Evolutionary conservation across 805 yeast genomes (phyloP).

Genomic region (Myxozyma nipponensis): DNA sequence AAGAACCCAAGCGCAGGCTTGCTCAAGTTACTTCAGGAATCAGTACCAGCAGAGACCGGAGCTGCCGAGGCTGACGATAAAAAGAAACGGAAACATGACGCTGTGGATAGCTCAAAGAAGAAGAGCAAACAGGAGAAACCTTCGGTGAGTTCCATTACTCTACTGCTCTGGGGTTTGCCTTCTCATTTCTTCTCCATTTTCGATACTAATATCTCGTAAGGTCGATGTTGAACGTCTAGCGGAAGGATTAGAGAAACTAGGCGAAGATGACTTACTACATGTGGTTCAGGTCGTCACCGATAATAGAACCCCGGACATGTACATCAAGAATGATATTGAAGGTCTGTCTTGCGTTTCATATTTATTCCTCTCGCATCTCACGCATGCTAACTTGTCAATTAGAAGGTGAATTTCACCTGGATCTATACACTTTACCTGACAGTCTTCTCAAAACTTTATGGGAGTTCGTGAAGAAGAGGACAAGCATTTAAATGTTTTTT

Average conservation of each 20-base stretch:
- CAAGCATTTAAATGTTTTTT: conserved; percentile 5
- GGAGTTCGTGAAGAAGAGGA: conserved; percentile 70
- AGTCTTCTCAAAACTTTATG: conserved; percentile 83
- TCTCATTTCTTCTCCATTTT: not conserved
- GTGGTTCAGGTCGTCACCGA: conserved; percentile 98
- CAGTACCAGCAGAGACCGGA: conserved; percentile 72
- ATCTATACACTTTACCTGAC: conserved; percentile 88
- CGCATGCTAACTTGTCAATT: not conserved
- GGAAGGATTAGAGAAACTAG: conserved; percentile 78
- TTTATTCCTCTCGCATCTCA: not conserved
- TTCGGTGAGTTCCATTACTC: no score
- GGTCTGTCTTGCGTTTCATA: conserved; percentile 9
- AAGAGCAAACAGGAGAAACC: conserved; percentile 47
- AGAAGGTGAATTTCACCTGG: conserved; percentile 96
- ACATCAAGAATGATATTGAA: conserved; percentile 89
- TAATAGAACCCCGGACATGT: conserved; percentile 91
- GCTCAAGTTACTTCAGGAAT: conserved; percentile 67
- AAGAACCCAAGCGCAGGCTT: conserved; percentile 73
- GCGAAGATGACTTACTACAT: conserved; percentile 87
- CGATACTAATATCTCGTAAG: conserved; percentile 23
- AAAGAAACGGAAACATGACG: conserved; percentile 41
- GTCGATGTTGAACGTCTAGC: conserved; percentile 90
- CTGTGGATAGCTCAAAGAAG: conserved; percentile 34
- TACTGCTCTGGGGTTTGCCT: no score
- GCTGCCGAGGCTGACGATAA: conserved; percentile 36